Conservation (phyloP, 768 basidiomycete genomes). For the Gelatoporia subvermispora region DNA sequence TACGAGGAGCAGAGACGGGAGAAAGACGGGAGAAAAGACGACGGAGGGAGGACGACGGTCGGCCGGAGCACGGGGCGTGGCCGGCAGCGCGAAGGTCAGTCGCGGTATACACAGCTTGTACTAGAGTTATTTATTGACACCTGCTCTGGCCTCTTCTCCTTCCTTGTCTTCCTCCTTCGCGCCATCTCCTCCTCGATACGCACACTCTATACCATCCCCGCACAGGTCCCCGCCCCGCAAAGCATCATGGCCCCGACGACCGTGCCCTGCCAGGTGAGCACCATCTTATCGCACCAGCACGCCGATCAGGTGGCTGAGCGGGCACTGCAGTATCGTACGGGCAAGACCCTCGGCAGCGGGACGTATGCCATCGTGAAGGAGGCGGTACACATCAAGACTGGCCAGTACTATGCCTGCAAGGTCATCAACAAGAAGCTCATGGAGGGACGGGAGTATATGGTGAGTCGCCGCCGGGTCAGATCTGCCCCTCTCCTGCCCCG, state of each 20-base stretch:
- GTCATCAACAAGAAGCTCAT: conserved; percentile 99
- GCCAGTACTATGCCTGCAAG: conserved; percentile 96
- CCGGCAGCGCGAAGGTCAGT: too few species aligned
- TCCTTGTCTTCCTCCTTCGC: too few species aligned
- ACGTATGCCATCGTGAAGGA: conserved; percentile 96
- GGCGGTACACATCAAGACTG: conserved; percentile 89
- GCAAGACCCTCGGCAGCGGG: conserved; percentile 83
- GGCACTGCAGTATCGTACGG: conserved; percentile 70
- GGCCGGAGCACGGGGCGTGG: too few species aligned
- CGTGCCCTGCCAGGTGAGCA: conserved; percentile 43
- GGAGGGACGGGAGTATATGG: conserved; percentile 98
- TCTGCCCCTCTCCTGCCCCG: background rate
- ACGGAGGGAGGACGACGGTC: too few species aligned
- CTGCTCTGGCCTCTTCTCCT: too few species aligned
- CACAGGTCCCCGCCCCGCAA: background rate
- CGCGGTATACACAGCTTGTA: too few species aligned
- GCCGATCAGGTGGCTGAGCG: conserved; percentile 5
- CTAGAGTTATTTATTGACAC: too few species aligned
- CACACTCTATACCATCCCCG: background rate
- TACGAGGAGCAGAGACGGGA: too few species aligned
- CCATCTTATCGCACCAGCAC: background rate
- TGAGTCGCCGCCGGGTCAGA: conserved; percentile 29
- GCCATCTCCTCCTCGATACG: background rate
- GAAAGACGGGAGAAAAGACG: too few species aligned
- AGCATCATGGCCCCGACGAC: conserved; percentile 27